Percentiles rank a stretch among this genome's conserved stretches.
Conservation (phyloP, 2,329 filamentous ascomycete genomes). For the Achaetomium macrosporum region DNA sequence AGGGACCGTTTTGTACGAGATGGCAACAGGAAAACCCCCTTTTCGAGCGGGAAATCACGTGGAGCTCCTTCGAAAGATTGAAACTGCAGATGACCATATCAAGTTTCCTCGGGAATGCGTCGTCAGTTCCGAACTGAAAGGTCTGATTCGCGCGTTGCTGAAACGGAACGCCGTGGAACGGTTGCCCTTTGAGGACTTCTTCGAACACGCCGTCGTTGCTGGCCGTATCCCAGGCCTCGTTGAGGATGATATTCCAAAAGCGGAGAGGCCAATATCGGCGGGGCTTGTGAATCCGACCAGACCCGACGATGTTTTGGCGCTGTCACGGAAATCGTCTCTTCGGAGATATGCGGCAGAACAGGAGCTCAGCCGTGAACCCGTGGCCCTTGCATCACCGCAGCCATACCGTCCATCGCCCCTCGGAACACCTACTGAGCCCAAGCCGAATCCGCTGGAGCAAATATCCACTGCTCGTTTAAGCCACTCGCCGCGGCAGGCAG, state of each 20-base stretch:
- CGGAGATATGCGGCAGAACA: constrained; percentile 37
- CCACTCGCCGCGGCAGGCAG: constrained; percentile 43
- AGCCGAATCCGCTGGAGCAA: constrained; percentile 30
- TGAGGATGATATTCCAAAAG: constrained; percentile 62
- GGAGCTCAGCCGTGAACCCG: constrained; percentile 32
- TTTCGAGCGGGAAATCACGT: constrained; percentile 94
- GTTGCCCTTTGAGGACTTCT: constrained; percentile 81
- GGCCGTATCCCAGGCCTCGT: constrained; percentile 74
- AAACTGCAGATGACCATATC: constrained; percentile 80
- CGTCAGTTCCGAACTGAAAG: constrained; percentile 71
- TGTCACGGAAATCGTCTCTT: constrained; percentile 34
- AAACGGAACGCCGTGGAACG: constrained; percentile 83
- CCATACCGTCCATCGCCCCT: constrained; percentile 38
- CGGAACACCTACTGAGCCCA: constrained; percentile 36
- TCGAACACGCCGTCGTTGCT: constrained; percentile 65
- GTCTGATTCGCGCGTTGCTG: constrained; percentile 70
- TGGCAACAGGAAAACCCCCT: constrained; percentile 84
- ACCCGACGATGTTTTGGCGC: constrained; percentile 28
- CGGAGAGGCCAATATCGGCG: constrained; percentile 30
- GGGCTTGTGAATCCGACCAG: constrained; percentile 32
- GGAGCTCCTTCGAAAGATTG: constrained; percentile 86
- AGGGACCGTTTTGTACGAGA: constrained; percentile 90
- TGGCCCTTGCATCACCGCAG: constrained; percentile 33
- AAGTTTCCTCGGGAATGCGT: constrained; percentile 69
- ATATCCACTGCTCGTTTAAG: constrained; percentile 27